Evolutionary conservation across 495 filamentous ascomycete genomes (phyloP).

Genomic region (Podospora pseudocomata): DNA sequence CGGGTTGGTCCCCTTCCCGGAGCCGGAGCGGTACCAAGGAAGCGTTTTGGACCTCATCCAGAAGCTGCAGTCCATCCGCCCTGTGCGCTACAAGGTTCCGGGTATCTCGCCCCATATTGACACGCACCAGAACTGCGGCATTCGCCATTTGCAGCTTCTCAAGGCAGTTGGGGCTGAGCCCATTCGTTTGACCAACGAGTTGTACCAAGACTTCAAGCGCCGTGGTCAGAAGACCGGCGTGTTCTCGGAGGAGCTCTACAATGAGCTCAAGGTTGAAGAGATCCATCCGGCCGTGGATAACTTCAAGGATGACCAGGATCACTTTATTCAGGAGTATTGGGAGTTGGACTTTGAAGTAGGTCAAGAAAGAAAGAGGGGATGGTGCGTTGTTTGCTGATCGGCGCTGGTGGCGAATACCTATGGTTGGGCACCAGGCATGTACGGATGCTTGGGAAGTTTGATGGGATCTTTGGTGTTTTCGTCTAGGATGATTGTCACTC

Average conservation of each 20-base stretch:
- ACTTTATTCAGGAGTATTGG: not conserved
- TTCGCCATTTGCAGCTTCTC: conserved; percentile 13
- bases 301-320: not conserved
- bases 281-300: not conserved
- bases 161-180: not conserved
- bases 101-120: conserved; percentile 15
- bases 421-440: too few relatives aligned
- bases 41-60: conserved; percentile 13
- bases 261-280: conserved; percentile 2
- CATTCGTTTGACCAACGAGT: not conserved
- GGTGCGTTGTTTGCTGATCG: too few relatives aligned
- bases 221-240: conserved; percentile 15
- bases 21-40: conserved; percentile 13
- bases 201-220: conserved; percentile 16
- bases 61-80: conserved; percentile 14
- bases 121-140: conserved; percentile 22
- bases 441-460: too few relatives aligned
- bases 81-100: conserved; percentile 20
- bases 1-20: conserved; percentile 15
- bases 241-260: conserved; percentile 8
- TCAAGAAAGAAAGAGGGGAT: too few relatives aligned
- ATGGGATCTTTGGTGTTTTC: too few relatives aligned
- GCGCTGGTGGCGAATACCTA: too few relatives aligned
- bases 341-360: too few relatives aligned
- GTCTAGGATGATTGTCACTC: too few relatives aligned